These are phyloP conservation scores for Xylariaceae sp. DNA, from an alignment of 2,329 filamentous ascomycete species.

Conservation along the genomic window DNA sequence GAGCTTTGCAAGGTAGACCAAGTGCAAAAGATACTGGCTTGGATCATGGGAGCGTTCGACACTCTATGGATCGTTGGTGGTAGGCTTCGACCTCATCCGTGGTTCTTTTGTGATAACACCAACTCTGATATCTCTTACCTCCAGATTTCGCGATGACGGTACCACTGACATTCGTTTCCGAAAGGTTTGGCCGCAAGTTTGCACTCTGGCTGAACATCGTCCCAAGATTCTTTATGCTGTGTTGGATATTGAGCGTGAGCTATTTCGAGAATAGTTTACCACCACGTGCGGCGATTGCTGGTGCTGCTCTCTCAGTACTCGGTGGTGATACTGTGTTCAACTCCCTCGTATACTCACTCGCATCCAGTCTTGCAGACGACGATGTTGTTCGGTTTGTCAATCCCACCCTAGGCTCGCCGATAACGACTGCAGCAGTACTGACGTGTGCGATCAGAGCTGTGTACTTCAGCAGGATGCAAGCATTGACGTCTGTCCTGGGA, in stretches of 20 bases:
- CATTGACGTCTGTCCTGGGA: constrained; percentile 45
- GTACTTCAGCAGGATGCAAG: constrained; percentile 51
- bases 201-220: constrained; percentile 45
- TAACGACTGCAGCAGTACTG: constrained; percentile 1
- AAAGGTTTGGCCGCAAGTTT: constrained; percentile 39
- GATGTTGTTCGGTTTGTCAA: constrained; percentile 34
- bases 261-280: constrained; percentile 38
- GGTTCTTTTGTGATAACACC: neutral
- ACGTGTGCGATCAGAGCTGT: constrained; percentile 36
- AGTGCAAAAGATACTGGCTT: constrained; percentile 50
- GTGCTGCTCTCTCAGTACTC: constrained; percentile 42
- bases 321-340: constrained; percentile 52
- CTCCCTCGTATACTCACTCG: constrained; percentile 46
- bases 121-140: constrained; percentile 5
- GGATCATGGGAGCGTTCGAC: constrained; percentile 51
- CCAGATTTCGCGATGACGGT: constrained; percentile 50
- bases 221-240: constrained; percentile 40
- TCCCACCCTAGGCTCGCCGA: neutral
- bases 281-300: constrained; percentile 38
- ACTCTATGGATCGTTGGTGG: constrained; percentile 49
- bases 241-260: constrained; percentile 40
- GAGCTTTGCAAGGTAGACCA: constrained; percentile 51
- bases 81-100: constrained; percentile 22
- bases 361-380: constrained; percentile 44
- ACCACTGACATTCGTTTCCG: constrained; percentile 45